phyloP scores from a whole-genome alignment of 768 basidiomycete genomes.

The Pleurotus salmoneostramineus region DNA sequence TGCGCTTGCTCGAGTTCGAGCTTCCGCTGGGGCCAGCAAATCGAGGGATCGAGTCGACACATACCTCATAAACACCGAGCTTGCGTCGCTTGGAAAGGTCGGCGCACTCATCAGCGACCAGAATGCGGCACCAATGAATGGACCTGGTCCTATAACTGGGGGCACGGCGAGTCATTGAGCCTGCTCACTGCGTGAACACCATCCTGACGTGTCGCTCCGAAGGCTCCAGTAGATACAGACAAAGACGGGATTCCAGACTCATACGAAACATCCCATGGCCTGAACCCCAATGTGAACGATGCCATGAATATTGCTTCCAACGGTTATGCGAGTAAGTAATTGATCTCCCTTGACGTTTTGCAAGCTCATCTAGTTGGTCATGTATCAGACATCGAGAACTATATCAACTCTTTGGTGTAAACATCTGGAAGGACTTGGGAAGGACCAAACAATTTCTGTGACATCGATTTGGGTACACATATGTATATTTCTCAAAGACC shows the following conservation, averaged over 20 bases:
- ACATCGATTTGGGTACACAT: neutral
- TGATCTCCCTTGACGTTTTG: neutral
- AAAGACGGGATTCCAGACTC: slow-evolving; percentile 28
- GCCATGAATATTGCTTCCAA: slow-evolving; percentile 26
- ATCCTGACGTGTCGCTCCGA: neutral
- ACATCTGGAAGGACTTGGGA: neutral
- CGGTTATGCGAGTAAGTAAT: slow-evolving; percentile 28
- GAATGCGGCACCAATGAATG: slow-evolving; percentile 22
- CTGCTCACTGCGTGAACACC: neutral
- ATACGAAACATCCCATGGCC: slow-evolving; percentile 27
- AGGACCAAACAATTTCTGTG: neutral
- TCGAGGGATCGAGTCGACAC: slow-evolving; percentile 27
- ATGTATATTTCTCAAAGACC: neutral
- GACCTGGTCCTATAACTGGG: slow-evolving; percentile 25
- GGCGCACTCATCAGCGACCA: slow-evolving; percentile 27
- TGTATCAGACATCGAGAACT: slow-evolving; percentile 30
- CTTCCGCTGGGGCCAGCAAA: slow-evolving; percentile 27
- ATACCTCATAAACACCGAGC: slow-evolving; percentile 27
- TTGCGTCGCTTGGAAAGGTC: slow-evolving; percentile 27
- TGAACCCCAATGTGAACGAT: slow-evolving; percentile 25
- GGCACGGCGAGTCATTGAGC: slow-evolving; percentile 20
- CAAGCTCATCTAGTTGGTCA: neutral
- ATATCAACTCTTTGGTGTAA: slow-evolving; percentile 28
- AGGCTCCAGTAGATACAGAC: slow-evolving; percentile 26
- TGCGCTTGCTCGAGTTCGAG: slow-evolving; percentile 22